A percentile compares a stretch with the other conserved stretches of the same genome.
Conservation (phyloP, 257 asterid species). For the Petunia secreta region DNA sequence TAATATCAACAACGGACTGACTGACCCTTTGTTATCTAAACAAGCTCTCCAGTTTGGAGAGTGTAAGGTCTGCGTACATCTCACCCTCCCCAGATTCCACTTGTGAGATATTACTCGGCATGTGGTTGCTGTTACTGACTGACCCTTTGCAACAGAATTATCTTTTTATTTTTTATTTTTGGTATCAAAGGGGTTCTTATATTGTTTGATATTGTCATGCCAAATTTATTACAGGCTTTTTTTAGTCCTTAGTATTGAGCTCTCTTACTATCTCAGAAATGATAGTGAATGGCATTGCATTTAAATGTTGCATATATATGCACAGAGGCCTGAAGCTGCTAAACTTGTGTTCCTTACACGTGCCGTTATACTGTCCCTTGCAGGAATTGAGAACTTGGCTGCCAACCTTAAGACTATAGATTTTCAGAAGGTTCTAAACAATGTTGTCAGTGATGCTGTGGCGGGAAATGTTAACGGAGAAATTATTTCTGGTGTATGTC, state of each 20-base stretch:
- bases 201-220: background rate
- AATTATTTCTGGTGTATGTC: background rate
- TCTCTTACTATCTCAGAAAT: background rate
- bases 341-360: background rate
- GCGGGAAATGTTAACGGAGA: slow-evolving; percentile 1
- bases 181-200: background rate
- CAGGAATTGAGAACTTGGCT: slow-evolving; percentile 28
- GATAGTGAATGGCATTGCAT: background rate
- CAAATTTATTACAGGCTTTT: background rate
- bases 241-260: background rate
- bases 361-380: background rate
- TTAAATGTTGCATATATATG: background rate
- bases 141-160: too few species aligned
- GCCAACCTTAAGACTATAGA: slow-evolving; percentile 31
- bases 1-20: background rate
- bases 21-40: background rate
- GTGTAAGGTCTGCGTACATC: too few species aligned
- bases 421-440: slow-evolving; percentile 35
- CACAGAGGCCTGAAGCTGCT: background rate
- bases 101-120: too few species aligned
- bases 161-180: too few species aligned
- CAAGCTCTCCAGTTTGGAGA: too few species aligned
- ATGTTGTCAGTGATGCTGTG: slow-evolving; percentile 32
- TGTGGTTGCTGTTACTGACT: too few species aligned
- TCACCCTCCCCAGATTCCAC: too few species aligned